Evolutionary conservation across 2,329 filamentous ascomycete species (phyloP), one percentile per base, ranked within the genome.

Genomic region (Tricladium varicosporioides): DNA sequence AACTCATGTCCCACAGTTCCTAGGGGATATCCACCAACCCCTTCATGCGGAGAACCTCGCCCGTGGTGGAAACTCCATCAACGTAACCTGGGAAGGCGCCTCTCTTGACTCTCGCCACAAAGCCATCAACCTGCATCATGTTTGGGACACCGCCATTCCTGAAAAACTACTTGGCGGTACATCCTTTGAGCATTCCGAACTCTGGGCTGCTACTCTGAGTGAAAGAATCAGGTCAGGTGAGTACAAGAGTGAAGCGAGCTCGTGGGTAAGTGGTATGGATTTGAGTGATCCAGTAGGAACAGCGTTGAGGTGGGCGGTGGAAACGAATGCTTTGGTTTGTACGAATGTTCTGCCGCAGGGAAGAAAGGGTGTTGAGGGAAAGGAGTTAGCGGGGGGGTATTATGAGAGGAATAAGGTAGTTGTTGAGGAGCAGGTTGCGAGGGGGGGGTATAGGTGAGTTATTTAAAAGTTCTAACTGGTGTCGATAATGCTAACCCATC

Each of bases 101-200:
- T 71, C 75, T 22, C 78, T 81, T 54, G 91, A 91, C 67, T 76
- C 91, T 44, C 88, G 91, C 67, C 80, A 86, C 57, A 70, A 72
- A 31, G 71, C 75, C 27, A 78, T 81, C 54, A 91, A 91, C 67
- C 77, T 91, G 44, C 88, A 91, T 67, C 80, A 86, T 57, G 82
- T 90, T 14, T 91, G 88, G 88, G 88, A 91, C 68, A 83, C 80
- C 53, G 82, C 80, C 63, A 90, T 91, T 60, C 79, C 83, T 0
- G 85, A 88, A 72, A 82, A 85, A 67, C 73, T 82, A 65, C 75
- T 87, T 1, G 85, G 85, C 2, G 82, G 78, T n/a, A 81, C 67
- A 70, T 75, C 72, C 70, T 79, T 70, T 1, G 69, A 71, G 5
- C 73, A 78, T 47, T 84, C 83, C 1, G 70, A 74, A 51, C 69